A percentile compares a stretch with the other conserved stretches of the same genome.
Evolutionary conservation across 1,139 yeast genomes (phyloP).

Genomic region (Yamadazyma oceani): DNA sequence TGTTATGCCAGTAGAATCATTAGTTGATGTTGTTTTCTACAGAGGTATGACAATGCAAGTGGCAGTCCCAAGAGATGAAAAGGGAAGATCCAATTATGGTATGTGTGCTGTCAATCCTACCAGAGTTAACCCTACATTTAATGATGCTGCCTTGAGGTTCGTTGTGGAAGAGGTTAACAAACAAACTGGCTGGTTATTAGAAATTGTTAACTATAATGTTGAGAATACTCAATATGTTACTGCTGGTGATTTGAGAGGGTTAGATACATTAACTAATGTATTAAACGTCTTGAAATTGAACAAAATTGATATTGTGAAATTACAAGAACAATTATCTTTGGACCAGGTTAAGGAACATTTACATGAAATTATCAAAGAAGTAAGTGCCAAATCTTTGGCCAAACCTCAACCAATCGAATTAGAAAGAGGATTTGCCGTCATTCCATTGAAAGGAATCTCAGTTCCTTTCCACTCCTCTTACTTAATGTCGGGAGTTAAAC

Average conservation of each 20-base stretch:
- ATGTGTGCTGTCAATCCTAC: conserved; percentile 99
- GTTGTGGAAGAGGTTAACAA: conserved; percentile 86
- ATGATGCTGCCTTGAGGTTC: conserved; percentile 90
- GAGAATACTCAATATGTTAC: conserved; percentile 98
- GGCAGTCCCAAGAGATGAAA: conserved; percentile 95
- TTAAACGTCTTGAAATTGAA: conserved; percentile 89
- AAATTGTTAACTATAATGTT: conserved; percentile 96
- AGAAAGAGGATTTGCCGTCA: conserved; percentile 97
- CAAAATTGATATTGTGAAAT: conserved; percentile 88
- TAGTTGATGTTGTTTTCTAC: conserved; percentile 97
- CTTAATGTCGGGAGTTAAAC: conserved; percentile 97
- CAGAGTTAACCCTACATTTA: conserved; percentile 83
- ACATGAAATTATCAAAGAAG: conserved; percentile 83
- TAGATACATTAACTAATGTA: conserved; percentile 91
- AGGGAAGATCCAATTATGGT: conserved; percentile 97
- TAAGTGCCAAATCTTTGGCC: conserved; percentile 72
- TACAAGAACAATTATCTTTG: conserved; percentile 75
- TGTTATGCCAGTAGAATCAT: conserved; percentile 97
- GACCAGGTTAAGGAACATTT: conserved; percentile 89
- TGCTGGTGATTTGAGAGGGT: conserved; percentile 96
- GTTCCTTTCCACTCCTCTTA: conserved; percentile 99
- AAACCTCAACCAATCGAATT: conserved; percentile 96
- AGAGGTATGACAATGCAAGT: conserved; percentile 99
- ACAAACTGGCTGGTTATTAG: conserved; percentile 90
- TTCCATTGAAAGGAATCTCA: conserved; percentile 96